These are phyloP conservation scores for Crithidia acanthocephali DNA, from an alignment of 208 protist genomes.

Conservation along the genomic window DNA sequence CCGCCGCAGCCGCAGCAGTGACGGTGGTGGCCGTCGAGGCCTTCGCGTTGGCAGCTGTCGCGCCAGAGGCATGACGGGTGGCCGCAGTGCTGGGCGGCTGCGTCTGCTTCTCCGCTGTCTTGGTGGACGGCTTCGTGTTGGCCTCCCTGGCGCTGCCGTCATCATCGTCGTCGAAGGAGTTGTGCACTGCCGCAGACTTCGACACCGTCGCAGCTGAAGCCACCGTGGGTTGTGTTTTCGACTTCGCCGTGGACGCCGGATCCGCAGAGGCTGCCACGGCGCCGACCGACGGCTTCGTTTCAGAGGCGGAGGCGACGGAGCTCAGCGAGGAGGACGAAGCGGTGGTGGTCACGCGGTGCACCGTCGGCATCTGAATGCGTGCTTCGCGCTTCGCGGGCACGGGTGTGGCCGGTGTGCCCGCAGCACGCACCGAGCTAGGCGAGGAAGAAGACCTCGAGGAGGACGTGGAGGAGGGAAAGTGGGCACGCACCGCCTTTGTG, in stretches of 20 bases:
- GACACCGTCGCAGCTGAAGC: too few relatives aligned
- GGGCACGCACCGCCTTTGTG: neutral
- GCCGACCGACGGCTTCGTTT: conserved; percentile 1
- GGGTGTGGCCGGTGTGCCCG: neutral
- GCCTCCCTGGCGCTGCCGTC: conserved; percentile 2
- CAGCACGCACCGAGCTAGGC: neutral
- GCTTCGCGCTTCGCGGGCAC: neutral
- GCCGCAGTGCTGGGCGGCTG: neutral
- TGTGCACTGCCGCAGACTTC: conserved; percentile 7
- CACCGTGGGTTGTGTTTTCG: neutral
- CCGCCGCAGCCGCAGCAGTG: too few relatives aligned
- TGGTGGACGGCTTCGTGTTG: neutral
- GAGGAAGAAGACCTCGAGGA: neutral
- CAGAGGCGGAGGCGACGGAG: neutral
- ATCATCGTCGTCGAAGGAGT: conserved; percentile 42
- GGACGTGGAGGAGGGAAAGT: neutral
- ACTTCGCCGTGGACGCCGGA: neutral
- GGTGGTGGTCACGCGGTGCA: conserved; percentile 8
- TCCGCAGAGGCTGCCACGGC: neutral
- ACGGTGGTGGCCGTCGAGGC: neutral
- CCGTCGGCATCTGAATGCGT: neutral
- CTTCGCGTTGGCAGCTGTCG: neutral
- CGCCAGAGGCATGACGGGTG: neutral
- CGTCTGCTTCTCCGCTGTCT: neutral
- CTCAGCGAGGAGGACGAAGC: conserved; percentile 6